Evolutionary conservation across 73 alveolate genomes (phyloP), one percentile per base, ranked within the genome.

Genomic region (Blepharisma stoltei): DNA sequence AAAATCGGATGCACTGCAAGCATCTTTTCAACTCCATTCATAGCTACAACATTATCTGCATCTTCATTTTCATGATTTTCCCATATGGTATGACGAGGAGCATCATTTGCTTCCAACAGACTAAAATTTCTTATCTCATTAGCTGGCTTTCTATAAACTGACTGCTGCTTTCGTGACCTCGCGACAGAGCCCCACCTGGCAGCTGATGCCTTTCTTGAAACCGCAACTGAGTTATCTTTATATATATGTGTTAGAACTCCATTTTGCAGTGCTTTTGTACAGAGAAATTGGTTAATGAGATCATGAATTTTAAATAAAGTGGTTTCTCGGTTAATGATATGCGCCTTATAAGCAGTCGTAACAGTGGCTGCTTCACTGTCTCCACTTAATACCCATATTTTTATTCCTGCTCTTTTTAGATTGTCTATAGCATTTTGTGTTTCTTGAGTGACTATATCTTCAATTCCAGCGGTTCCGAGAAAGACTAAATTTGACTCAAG

Each of bases 331-430:
- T 25, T 60, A 14, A 60, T 14, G 5, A 60, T n/a, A 2, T 25
- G 18, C 4, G 45, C 73, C 5, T 60, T 60, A 9, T 38, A 9
- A 9, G 49, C 38, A 20, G 73, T 60, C 14, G 73, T 60, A n/a
- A 60, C 45, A 8, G 73, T 60, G 0, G 49, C 11, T 14, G 49
- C 37, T 25, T 60, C 73, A 60, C 23, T 60, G 23, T 60, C 73
- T 25, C 73, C 73, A 5, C 73, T 60, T 60, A 60, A 60, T 9
- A 60, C 46, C 47, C 73, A 60, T 14, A 60, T 60, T 60, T 60
- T 60, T 14, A 60, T 60, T 9, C 73, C 73, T 18, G 73, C 73
- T 60, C 46, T 60, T 60, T 60, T n/a, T 14, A 60, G 73, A 14
- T 8, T 18, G 48, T 60, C 45, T 18, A 60, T 25, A 14, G 73